Evolutionary conservation across 495 filamentous ascomycete species (phyloP).

Genomic region (Aspergillus sparsus): DNA sequence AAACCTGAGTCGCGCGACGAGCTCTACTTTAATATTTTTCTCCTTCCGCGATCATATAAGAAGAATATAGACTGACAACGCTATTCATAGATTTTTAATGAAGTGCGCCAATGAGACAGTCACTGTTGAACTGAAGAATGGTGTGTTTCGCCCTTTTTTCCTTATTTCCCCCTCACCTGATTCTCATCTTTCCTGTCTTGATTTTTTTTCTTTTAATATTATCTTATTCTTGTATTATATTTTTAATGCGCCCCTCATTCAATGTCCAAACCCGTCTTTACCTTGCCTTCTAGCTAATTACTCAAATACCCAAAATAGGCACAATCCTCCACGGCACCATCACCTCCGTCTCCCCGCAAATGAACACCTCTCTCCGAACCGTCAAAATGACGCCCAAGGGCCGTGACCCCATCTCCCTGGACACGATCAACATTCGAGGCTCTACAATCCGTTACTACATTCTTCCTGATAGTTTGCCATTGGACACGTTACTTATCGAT

Average conservation of each 20-base stretch:
- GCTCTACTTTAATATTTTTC: neutral
- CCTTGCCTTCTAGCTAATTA: neutral
- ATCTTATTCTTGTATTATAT: too few species aligned
- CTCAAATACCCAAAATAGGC: conserved; percentile 50
- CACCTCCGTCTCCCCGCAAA: conserved; percentile 88
- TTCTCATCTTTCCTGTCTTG: conserved; percentile 7
- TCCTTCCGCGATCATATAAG: neutral
- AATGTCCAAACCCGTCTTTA: neutral
- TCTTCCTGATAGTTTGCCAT: conserved; percentile 87
- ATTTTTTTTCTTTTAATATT: neutral
- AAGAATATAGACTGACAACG: conserved; percentile 12
- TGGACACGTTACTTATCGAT: conserved; percentile 93
- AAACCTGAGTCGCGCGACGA: conserved; percentile 1
- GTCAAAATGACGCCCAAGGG: conserved; percentile 92
- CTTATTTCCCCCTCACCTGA: conserved; percentile 2
- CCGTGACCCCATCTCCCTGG: conserved; percentile 81
- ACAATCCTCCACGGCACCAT: conserved; percentile 96
- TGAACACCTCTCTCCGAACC: conserved; percentile 92
- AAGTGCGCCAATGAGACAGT: conserved; percentile 98
- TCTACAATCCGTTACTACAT: conserved; percentile 92
- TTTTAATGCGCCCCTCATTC: too few species aligned
- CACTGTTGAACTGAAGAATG: conserved; percentile 97
- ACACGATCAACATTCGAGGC: conserved; percentile 95
- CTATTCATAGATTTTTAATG: conserved; percentile 80
- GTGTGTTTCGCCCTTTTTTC: conserved; percentile 47